Percentiles rank a stretch among this genome's conserved stretches.
Conservation (phyloP, 1,284 basidiomycete species). For the Phylloboletellus chloephorus region DNA sequence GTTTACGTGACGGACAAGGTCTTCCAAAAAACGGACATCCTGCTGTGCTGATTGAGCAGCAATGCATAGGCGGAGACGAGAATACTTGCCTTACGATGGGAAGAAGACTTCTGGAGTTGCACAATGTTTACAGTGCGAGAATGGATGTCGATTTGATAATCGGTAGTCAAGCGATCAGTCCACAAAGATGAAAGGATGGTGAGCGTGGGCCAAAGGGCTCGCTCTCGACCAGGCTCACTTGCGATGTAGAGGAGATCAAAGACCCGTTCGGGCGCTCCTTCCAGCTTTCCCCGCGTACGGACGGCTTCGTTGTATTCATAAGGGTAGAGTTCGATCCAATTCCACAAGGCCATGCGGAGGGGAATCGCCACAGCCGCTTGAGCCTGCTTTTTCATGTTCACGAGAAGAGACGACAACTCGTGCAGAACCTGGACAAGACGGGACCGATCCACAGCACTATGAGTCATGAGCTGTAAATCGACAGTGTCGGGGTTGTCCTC, state of each 20-base stretch:
- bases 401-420: slow-evolving; percentile 79
- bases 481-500: slow-evolving; percentile 60
- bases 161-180: slow-evolving; percentile 64
- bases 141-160: slow-evolving; percentile 42
- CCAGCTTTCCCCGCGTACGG: slow-evolving; percentile 57
- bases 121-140: slow-evolving; percentile 32
- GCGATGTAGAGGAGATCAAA: slow-evolving; percentile 71
- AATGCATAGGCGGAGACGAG: neutral
- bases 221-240: slow-evolving; percentile 49
- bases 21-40: slow-evolving; percentile 54
- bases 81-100: slow-evolving; percentile 38
- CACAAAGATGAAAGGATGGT: slow-evolving; percentile 74
- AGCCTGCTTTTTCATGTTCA: slow-evolving; percentile 76
- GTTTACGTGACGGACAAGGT: slow-evolving; percentile 48
- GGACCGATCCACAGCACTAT: slow-evolving; percentile 61
- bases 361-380: slow-evolving; percentile 71
- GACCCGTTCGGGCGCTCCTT: slow-evolving; percentile 77
- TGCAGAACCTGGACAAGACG: slow-evolving; percentile 64
- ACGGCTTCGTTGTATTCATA: slow-evolving; percentile 76
- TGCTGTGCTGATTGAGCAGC: slow-evolving; percentile 20
- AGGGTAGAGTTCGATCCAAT: slow-evolving; percentile 85
- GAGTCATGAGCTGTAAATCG: slow-evolving; percentile 71
- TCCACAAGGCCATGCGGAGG: slow-evolving; percentile 82
- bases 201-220: slow-evolving; percentile 78
- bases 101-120: slow-evolving; percentile 29